A percentile compares a stretch with the other conserved stretches of the same genome.
These are phyloP conservation scores for Hypericum androsaemum DNA, from an alignment of 345 rosid genomes.

Conservation along the genomic window DNA sequence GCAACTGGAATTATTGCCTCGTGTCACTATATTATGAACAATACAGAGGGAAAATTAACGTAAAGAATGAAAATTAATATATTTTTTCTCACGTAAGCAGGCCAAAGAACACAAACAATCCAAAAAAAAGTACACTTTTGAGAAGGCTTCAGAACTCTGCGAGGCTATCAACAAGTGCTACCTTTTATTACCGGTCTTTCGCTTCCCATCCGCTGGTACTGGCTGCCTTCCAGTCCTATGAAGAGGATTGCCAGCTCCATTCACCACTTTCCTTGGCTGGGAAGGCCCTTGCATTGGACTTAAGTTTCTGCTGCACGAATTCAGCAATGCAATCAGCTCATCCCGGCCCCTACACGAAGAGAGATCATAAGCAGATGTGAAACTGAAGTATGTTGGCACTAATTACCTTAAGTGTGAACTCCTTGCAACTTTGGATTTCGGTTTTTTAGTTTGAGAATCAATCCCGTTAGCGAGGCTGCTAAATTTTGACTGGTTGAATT, in stretches of 20 bases:
- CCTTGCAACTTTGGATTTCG: constrained; percentile 41
- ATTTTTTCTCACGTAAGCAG: constrained; percentile 12
- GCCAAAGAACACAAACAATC: constrained; percentile 11
- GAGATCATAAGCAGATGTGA: neutral
- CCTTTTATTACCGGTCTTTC: constrained; percentile 48
- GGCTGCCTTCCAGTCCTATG: constrained; percentile 48
- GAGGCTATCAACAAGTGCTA: constrained; percentile 28
- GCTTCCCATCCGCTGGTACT: constrained; percentile 45
- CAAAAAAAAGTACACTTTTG: constrained; percentile 8
- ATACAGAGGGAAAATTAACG: constrained; percentile 15
- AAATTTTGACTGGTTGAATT: constrained; percentile 61
- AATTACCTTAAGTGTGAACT: constrained; percentile 26
- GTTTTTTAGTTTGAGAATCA: constrained; percentile 41
- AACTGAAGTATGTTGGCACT: neutral
- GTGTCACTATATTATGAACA: constrained; percentile 21
- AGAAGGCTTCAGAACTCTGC: constrained; percentile 25
- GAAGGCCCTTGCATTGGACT: constrained; percentile 47
- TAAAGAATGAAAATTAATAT: constrained; percentile 10
- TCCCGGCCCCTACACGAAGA: neutral
- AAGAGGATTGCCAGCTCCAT: constrained; percentile 31
- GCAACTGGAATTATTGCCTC: constrained; percentile 50
- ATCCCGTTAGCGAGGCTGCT: constrained; percentile 33
- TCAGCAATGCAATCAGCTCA: neutral
- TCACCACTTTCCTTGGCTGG: constrained; percentile 47
- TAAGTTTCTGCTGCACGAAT: constrained; percentile 37